Percentiles rank a stretch among this genome's conserved stretches.
Conservation (phyloP, 2,329 filamentous ascomycete species). For the Pseudogymnoascus sp. region DNA sequence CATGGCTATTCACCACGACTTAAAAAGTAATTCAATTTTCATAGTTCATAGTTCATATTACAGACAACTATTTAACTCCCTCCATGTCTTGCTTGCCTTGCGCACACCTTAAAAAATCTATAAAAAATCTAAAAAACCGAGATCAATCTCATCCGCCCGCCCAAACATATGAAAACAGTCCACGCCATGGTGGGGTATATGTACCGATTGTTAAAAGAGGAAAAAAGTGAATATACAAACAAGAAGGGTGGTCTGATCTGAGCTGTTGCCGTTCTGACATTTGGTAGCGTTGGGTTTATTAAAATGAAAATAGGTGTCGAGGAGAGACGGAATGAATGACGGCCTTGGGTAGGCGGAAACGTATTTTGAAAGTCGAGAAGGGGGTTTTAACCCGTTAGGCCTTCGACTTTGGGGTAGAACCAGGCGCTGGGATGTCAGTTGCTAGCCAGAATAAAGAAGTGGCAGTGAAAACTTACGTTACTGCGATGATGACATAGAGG, state of each 20-base stretch:
- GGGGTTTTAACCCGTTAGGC: not conserved
- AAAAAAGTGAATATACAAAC: not conserved
- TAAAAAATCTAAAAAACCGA: not conserved
- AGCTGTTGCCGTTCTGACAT: not conserved
- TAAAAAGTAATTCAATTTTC: not conserved
- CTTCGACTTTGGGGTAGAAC: conserved; percentile 10
- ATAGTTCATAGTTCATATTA: not conserved
- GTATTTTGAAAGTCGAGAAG: not conserved
- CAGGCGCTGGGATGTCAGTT: conserved; percentile 2
- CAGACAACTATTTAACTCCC: not conserved
- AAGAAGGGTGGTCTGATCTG: not conserved
- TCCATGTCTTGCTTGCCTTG: not conserved
- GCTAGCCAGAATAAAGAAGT: conserved; percentile 39
- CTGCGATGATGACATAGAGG: conserved; percentile 70
- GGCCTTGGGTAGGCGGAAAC: not conserved
- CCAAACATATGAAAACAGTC: not conserved
- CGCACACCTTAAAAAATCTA: not conserved
- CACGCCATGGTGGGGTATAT: not conserved
- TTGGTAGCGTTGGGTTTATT: not conserved
- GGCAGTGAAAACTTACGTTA: conserved; percentile 40
- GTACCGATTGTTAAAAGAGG: not conserved
- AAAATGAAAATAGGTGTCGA: not conserved
- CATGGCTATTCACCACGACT: not conserved
- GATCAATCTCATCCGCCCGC: not conserved
- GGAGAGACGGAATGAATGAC: not conserved